phyloP scores from a whole-genome alignment of 768 basidiomycete species.

The Crassisporium funariophilum region DNA sequence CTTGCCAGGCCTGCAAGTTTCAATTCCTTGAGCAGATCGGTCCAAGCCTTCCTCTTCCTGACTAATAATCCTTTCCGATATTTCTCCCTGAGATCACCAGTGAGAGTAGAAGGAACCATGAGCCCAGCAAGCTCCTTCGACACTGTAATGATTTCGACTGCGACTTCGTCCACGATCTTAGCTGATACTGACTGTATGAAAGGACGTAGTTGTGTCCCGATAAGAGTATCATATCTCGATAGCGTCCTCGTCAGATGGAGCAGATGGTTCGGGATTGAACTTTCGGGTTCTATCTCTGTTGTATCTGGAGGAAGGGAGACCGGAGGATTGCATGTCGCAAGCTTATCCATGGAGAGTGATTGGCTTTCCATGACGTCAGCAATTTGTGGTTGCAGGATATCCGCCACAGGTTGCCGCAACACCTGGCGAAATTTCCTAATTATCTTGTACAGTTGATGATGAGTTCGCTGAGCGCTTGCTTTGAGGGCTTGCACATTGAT shows the following conservation, averaged over 20 bases:
- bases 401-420: slow-evolving; percentile 68
- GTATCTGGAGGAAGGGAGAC: slow-evolving; percentile 17
- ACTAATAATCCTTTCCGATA: slow-evolving; percentile 71
- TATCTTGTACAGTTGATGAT: slow-evolving; percentile 87
- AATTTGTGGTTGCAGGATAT: slow-evolving; percentile 38
- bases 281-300: background rate
- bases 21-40: slow-evolving; percentile 87
- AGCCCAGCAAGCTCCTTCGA: slow-evolving; percentile 56
- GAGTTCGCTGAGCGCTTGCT: slow-evolving; percentile 87
- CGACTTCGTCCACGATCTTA: slow-evolving; percentile 52
- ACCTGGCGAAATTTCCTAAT: slow-evolving; percentile 91
- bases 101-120: slow-evolving; percentile 41
- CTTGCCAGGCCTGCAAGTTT: slow-evolving; percentile 75
- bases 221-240: slow-evolving; percentile 46
- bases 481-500: slow-evolving; percentile 92
- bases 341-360: slow-evolving; percentile 6
- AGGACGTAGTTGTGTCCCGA: slow-evolving; percentile 42
- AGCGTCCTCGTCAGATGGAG: slow-evolving; percentile 52
- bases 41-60: slow-evolving; percentile 88
- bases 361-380: slow-evolving; percentile 40
- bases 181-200: slow-evolving; percentile 45
- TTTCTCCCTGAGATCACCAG: slow-evolving; percentile 57
- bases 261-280: slow-evolving; percentile 38
- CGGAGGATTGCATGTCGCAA: background rate
- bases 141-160: slow-evolving; percentile 64